Base-by-base conservation (phyloP, 805 yeast genomes). In the Kurtzmaniella cleridarum region DNA sequence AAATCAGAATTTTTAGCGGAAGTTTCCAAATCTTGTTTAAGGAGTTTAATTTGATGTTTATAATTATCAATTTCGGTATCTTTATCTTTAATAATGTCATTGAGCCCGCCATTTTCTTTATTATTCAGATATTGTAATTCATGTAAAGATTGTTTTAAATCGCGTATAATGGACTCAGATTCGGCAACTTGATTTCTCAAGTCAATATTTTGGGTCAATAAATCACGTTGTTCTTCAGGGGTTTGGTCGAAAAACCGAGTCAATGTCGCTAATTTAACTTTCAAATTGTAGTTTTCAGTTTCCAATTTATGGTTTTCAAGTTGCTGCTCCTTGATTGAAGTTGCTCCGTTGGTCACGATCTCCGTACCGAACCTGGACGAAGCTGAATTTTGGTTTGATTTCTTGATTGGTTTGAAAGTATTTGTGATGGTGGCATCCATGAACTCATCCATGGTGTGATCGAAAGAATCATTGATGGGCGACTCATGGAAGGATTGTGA, bases 261-360 rank as follows among this genome's bases (percentile, higher is more conserved):
- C 24, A 69, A 52, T 3, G 70, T 64, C 2, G 72, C 68, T 29
- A 70, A 55, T 42, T 69, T 67, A 27, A 71, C 58, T 44, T 69
- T 71, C 45, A 71, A 54, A 38, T 66, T 66, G 46, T 65, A 67
- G 42, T 71, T 71, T 29, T 71, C 76, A 9, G 64, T 56, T 40
- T 63, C 57, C 26, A 71, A 55, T 41, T 54, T 53, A 31, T 54
- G 44, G 30, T 44, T 41, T 18, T 50, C 46, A 16, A 41, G 24
- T 34, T 50, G 53, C 32, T 51, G 59, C 36, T 53, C 53, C 34
- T 50, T 49, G 14, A 54, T 53, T 1, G 57, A 51, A 10, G 46
- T 41, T 31, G 41, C 15, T 9, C 47, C 48, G 23, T 42, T 43
- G 20, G 26, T 17, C 15, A 15, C 31, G 27, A 12, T 38, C 35